Base-by-base conservation (phyloP, 2,329 filamentous ascomycete genomes). In the Fusarium equiseti region DNA sequence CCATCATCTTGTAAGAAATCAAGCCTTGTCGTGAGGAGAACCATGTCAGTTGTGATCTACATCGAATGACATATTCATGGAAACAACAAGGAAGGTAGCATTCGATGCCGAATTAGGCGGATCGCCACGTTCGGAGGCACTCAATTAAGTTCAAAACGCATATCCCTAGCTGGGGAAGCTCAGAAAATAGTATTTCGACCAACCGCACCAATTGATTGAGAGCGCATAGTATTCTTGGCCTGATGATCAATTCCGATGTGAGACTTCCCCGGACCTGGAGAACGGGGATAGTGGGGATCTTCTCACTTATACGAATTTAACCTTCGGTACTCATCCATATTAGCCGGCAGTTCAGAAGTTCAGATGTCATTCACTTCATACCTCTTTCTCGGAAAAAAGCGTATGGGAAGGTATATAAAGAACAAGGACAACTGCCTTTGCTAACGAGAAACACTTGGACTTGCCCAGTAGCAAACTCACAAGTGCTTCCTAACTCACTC, bases 231-330 rank as follows among this genome's bases (percentile, higher is more conserved):
- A 45, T 44, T 20, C 18, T 46, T 13, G 31, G n/a, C 31, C 18
- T 59, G 62, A 32, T 59, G 62, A 65, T 65, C 62, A 50, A 11
- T 40, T 58, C 45, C 45, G 22, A 59, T 65, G 27, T 50, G 26
- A 44, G 60, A 59, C 52, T 29, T 65, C 52, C 62, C 51, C 45
- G 10, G 62, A 65, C 60, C 38, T 44, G 60, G 31, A 29, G 48
- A 45, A 38, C 18, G n/a, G 26, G 46, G 18, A 18, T 26, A 6
- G 59, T 64, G 57, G 57, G 45, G 57, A 50, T 53, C 24, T 32
- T 22, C 38, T 49, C 50, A 64, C 44, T 58, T 65, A 59, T 32
- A 65, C 45, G 44, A 50, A 18, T 65, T 65, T 65, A 65, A n/a
- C 62, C 62, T 64, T 32, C 24, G 24, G 44, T 49, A 24, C 42